phyloP scores from a whole-genome alignment of 2,329 filamentous ascomycete genomes.

The Fusarium euwallaceae region DNA sequence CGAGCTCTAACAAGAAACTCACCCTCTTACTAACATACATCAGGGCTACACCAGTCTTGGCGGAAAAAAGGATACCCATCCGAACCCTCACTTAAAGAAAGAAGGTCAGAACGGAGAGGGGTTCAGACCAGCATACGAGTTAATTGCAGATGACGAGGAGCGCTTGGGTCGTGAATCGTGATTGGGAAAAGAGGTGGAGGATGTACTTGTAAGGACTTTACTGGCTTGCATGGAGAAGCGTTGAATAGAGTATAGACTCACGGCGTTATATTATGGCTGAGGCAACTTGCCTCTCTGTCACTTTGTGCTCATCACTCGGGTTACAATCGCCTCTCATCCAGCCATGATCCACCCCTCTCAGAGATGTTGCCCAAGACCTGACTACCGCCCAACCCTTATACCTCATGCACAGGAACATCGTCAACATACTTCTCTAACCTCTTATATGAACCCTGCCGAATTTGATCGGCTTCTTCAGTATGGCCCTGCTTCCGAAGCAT shows the following conservation, averaged over 20 bases:
- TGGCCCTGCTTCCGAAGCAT: constrained; percentile 1
- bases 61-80: constrained; percentile 87
- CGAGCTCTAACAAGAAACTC: not conserved
- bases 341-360: not conserved
- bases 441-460: constrained; percentile 11
- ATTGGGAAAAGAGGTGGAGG: constrained; percentile 39
- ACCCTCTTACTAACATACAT: not conserved
- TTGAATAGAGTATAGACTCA: constrained; percentile 38
- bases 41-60: constrained; percentile 91
- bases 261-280: constrained; percentile 25
- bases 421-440: constrained; percentile 20
- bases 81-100: constrained; percentile 73
- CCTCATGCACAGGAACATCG: constrained; percentile 1
- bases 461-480: constrained; percentile 1
- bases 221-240: constrained; percentile 19
- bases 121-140: constrained; percentile 81
- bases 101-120: constrained; percentile 38
- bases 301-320: not conserved
- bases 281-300: constrained; percentile 7
- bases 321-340: no score
- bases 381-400: not conserved
- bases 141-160: constrained; percentile 82
- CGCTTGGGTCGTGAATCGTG: constrained; percentile 76
- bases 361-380: not conserved
- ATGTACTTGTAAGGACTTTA: constrained; percentile 34